Base-by-base conservation (phyloP, 2,329 filamentous ascomycete genomes). In the Chrysoporthe puriensis region DNA sequence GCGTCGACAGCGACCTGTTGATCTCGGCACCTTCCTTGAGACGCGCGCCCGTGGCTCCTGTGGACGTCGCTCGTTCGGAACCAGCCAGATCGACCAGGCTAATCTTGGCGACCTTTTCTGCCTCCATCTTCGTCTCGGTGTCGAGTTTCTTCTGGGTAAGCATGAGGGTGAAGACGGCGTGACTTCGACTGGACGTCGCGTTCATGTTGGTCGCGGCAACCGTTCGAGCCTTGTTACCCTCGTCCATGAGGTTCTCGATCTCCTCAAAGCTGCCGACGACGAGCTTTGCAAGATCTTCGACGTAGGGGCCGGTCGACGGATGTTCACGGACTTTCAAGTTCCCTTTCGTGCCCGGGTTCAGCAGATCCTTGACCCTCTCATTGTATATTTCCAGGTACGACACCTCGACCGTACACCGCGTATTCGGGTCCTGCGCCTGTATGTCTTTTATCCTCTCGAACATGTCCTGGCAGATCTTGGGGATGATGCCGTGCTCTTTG, bases 141-240 rank as follows among this genome's bases (percentile, higher is more conserved):
- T 99, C 96, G 76, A 91, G 91, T 69, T 92, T 90, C 79, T 97
- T 98, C 78, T 99, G 96, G 0, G 94, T 97, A 59, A 99, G 84
- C 75, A 95, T 98, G 64, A 99, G 84, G 26, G 96, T 99, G 78
- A 99, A 99, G 63, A 99, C 96, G 52, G 96, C 96, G 79, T 99
- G 96, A 77, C 95, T 98, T 84, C 96, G 91, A 86, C 94, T 97
- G 69, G 94, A 97, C 0, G 96, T 99, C 80, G 98, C 96, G 84
- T 99, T 99, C 96, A 99, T 99, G 86, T 98, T 99, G 50, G 96
- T 99, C 8, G 96, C 96, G 3, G 96, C 96, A 50, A 99, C 96
- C 0, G 96, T 99, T 84, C 96, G 88, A 44, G 96, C 96, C 81
- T 99, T 99, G 84, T 99, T 99, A 75, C 96, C 96, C 80, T 98